Evolutionary conservation across 306 rosid species (phyloP), one percentile per base, ranked within the genome.

Genomic region (Prunus kanzakura): DNA sequence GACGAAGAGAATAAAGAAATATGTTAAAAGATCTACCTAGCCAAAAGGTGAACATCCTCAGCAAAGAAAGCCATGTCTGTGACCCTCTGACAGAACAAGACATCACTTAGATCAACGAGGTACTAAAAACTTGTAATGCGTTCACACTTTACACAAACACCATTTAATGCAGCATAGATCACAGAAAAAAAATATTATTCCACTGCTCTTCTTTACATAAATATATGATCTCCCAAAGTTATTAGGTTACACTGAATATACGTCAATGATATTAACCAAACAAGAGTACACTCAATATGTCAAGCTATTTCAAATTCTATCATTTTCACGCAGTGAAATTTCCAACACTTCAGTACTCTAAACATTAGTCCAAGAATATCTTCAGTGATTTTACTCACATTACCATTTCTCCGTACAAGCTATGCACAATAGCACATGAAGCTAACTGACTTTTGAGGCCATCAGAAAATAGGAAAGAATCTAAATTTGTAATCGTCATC

Each of bases 51-150:
- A 88, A 93, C 99, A 86, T 96, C 99, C 87, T 96, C 99, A 8
- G 99, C 97, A 69, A 96, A 96, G 89, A 96, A 96, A 54, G 98
- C 91, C 92, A 92, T 84, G 87, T 96, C 99, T 25, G 99, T 96
- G 87, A 96, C 98, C 93, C 98, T 93, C 99, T 96, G 93, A 72
- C 64, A 85, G 47, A 86, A 78, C 45, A 22, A 80, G 32, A 65
- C 67, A 72, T 63, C 32, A 14, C 50, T 79, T 30, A 81, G 22
- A 75, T 76, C 76, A 75, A 71, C 52, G 54, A 35, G 62, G 76
- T 50, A 66, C 74, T 29, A 43, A 25, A 9, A 57, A 64, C 47
- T 9, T 10, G 64, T 35, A 66, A 22, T 8, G 45, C 16, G 71
- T 63, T 29, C 20, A 19, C 60, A 60, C 62, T 73, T 66, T 4